Evolutionary conservation across 306 rosid species (phyloP), one percentile per base, ranked within the genome.

Genomic region (Cicer bijugum): DNA sequence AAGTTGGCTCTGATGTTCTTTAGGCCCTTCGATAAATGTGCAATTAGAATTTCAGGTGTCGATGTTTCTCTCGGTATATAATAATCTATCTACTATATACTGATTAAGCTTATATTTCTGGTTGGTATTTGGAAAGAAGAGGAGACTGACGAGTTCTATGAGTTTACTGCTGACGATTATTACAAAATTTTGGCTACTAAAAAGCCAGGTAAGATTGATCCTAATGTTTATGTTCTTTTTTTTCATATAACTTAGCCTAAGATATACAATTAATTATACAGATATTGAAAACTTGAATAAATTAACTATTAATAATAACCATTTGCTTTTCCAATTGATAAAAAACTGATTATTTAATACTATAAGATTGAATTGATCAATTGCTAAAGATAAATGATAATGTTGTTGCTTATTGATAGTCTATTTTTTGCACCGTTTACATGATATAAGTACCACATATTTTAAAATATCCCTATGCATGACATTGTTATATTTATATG

Each of bases 141-240:
- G 70, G 94, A 82, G 84, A 9, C 84, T 4, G 91, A 85, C 28
- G 94, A 84, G 33, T 84, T 88, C 82, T 92, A 84, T 51, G 98
- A 92, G 83, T 92, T 92, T 65, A 87, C 96, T 2, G 77, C 94
- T 0, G 92, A 85, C 76, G 98, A 92, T 78, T 92, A 92, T 79
- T 80, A 73, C 75, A 88, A 86, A 63, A 42, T 88, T n/a, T 75
- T 84, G 75, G 83, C 88, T 19, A 53, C 89, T 28, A 88, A 85
- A 79, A 92, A 88, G 73, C 90, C 88, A 69, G 98, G 98, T 90
- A 86, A 84, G 42, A 52, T 46, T 37, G 51, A 48, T 69, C 17
- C 56, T 33, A 10, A 65, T 72, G 12, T 20, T 56, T 56, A 20
- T 56, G 8, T 8, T 2, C 4, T 20, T 56, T 28, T 56, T 56